Base-by-base conservation (phyloP, 2,329 filamentous ascomycete species). In the Ophiostoma fasciatum region DNA sequence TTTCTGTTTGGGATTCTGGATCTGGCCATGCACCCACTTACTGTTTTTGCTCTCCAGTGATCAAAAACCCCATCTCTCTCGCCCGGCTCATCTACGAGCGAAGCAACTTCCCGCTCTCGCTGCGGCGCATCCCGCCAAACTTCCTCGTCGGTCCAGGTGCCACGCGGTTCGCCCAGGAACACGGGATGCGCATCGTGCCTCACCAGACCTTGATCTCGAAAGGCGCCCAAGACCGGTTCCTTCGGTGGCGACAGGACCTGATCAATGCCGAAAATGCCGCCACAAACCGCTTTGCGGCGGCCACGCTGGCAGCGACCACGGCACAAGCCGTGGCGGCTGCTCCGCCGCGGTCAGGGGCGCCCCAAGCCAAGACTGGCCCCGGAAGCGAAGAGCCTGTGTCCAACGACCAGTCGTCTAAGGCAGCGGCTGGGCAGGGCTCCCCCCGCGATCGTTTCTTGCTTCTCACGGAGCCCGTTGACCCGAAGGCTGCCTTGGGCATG, bases 121-220 rank as follows among this genome's bases (percentile, higher is more conserved):
- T 96, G 34, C 75, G 82, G 37, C 77, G 90, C 38, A 85, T 98
- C 4, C 87, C 92, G 8, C 90, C 90, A 9, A 96, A 94, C 49
- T 73, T 94, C 18, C 69, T 98, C 2, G 82, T 93, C 10, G 83
- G 84, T 23, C 67, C 82, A 46, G 90, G 90, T 10, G 90, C 90
- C 13, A 78, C 72, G 29, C 71, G 79, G n/a, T 98, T 92, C 56
- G 90, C 88, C 1, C 71, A 72, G 42, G 76, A 88, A 40, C 71
- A 85, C 46, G 78, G 82, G 8, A 73, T 96, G 52, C 61, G 70
- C 0, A 63, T 83, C 10, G 65, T 85, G n/a, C 68, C 75, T 6
- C 76, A 84, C 48, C 80, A 90, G 29, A 67, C 66, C 29, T 64
- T 98, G 14, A 67, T 94, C n/a, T 92, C 88, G 4, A 75, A 70